Conservation (phyloP, 192 early-diverging fungal species). For the Coemansia sp. region DNA sequence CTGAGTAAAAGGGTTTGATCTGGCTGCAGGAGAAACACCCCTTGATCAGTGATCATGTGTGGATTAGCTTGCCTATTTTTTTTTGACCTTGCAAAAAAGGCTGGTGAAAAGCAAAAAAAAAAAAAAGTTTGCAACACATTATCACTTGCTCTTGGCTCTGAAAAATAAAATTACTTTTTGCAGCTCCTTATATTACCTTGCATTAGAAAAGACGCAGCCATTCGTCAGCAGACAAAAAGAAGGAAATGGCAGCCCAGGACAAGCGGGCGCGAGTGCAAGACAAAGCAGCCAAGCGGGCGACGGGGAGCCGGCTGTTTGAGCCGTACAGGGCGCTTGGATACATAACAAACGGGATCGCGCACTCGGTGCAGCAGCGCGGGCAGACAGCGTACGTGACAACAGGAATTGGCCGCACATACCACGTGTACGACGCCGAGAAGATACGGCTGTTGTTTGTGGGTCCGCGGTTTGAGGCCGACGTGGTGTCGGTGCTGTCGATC, state of each 20-base stretch:
- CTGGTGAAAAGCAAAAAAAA: neutral
- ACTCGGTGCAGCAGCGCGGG: slow-evolving; percentile 78
- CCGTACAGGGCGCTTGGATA: slow-evolving; percentile 94
- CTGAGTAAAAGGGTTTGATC: no score
- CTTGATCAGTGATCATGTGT: neutral
- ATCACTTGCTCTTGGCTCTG: neutral
- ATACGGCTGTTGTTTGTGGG: slow-evolving; percentile 81
- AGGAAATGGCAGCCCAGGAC: slow-evolving; percentile 20
- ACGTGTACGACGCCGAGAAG: slow-evolving; percentile 83
- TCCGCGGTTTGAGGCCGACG: slow-evolving; percentile 64
- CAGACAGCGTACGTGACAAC: slow-evolving; percentile 81
- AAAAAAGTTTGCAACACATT: neutral
- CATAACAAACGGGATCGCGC: slow-evolving; percentile 78
- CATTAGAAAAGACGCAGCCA: no score
- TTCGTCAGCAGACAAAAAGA: neutral
- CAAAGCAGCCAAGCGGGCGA: slow-evolving; percentile 19
- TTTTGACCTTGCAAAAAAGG: neutral
- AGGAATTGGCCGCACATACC: slow-evolving; percentile 84
- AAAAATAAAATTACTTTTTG: slow-evolving; percentile 1
- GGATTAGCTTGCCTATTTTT: neutral
- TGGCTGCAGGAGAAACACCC: no score
- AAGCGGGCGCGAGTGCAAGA: slow-evolving; percentile 30
- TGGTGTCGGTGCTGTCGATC: slow-evolving; percentile 69
- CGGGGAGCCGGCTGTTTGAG: slow-evolving; percentile 67
- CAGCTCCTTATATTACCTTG: no score